Base-by-base conservation (phyloP, 108 stramenopile genomes). In the Nannochloropsis salina region DNA sequence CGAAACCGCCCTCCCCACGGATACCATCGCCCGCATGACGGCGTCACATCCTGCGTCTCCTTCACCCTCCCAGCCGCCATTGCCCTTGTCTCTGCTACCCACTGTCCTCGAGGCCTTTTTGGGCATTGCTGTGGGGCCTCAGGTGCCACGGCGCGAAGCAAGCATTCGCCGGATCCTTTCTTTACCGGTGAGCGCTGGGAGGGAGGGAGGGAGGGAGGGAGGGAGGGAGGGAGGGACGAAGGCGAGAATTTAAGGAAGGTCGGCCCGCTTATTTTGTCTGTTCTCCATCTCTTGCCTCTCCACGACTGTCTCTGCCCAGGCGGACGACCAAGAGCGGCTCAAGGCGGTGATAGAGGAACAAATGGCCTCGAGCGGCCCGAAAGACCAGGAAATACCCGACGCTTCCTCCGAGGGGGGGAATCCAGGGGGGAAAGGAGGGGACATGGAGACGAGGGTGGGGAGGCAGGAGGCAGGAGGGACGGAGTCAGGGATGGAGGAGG, bases 261-360 rank as follows among this genome's bases (percentile, higher is more conserved):
- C 31, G 31, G 31, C 31, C 31, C 31, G 31, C 31, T 31, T 31
- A 31, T 31, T 31, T 31, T 31, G 31, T 31, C 31, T 31, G 31
- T 31, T 31, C 31, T 31, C 31, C 31, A 31, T 31, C 31, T 31
- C 31, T 31, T 31, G 31, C 31, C 31, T 31, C 31, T 31, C 31
- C 31, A 31, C 1, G 1, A 31, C 31, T 31, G 31, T 31, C 31
- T 31, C 31, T 31, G 31, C 31, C 31, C 31, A 74, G 61, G 20
- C 61, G 15, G 61, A 74, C 20, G 15, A 74, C 61, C 61, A 74
- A n/a, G 61, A 74, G 61, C 61, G n/a, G 61, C 61, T 74, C 61
- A 74, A 74, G 61, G n/a, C 61, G 20, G 61, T 74, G n/a, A 74
- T 74, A n/a, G 61, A 74, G n/a, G 61, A 74, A n/a, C 61, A 74